These are phyloP conservation scores for Picea abies DNA, from an alignment of 83 land plant genomes.

Conservation along the genomic window DNA sequence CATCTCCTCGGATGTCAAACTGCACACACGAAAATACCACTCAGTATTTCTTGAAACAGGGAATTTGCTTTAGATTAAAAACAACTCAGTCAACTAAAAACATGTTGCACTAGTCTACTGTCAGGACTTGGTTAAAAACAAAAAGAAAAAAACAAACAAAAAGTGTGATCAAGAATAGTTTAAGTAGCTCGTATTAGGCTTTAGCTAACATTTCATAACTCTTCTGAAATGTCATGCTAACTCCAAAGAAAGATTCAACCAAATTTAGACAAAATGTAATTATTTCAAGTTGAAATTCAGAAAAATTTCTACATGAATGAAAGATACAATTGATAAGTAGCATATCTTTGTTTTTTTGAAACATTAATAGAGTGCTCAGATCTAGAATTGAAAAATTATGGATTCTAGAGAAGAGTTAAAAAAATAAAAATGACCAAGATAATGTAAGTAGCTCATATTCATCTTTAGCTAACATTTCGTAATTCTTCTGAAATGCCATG, in stretches of 20 bases:
- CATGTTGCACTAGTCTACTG: too few species aligned
- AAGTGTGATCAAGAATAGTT: too few species aligned
- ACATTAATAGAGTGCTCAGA: background rate
- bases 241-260: background rate
- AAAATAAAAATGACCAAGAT: too few species aligned
- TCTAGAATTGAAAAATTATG: too few species aligned
- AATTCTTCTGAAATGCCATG: background rate
- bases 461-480: background rate
- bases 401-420: background rate
- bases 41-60: background rate
- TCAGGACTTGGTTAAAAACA: too few species aligned
- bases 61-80: background rate
- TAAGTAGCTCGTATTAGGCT: background rate
- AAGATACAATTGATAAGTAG: background rate
- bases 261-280: background rate
- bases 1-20: constrained; percentile 72
- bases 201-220: background rate
- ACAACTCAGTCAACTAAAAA: too few species aligned
- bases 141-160: too few species aligned
- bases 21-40: constrained; percentile 11
- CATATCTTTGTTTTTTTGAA: background rate
- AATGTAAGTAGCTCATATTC: background rate
- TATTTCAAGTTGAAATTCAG: too few species aligned
- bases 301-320: too few species aligned
- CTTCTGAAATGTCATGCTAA: background rate